Base-by-base conservation (phyloP, 257 asterid species). In the Rauvolfia tetraphylla region DNA sequence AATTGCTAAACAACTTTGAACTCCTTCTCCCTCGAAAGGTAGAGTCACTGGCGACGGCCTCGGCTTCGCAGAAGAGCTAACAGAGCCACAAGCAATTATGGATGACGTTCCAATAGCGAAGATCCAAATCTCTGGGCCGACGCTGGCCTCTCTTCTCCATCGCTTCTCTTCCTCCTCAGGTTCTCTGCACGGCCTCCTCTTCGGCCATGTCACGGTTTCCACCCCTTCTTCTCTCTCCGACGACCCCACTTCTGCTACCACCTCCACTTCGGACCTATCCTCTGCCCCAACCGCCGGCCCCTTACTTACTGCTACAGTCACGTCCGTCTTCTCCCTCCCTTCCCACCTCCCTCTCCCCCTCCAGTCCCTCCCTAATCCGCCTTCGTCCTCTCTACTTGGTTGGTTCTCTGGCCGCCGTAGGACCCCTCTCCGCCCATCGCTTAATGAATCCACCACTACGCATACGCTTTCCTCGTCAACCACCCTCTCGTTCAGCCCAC, bases 261-360 rank as follows among this genome's bases (percentile, higher is more conserved):
- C 65, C 11, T 39, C 73, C 29, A 6, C 72, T 62, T 23, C 27
- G 29, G 59, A 27, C 17, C 8, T 46, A 17, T 48, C 51, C 36
- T 9, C 80, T 18, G 2, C 74, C 22, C 31, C 36, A 15, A 14
- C 18, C 33, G 0, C 44, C 29, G 65, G 44, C 0, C 42, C 75
- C 0, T 42, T 59, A 0, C 65, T 68, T 15, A 38, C 65, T 76
- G 83, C 93, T 75, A 87, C 88, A 81, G 72, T 88, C 87, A 90
- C 96, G 73, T 88, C 92, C 78, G 85, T 89, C 82, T 53, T 90
- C 75, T 85, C 93, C 78, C 80, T 87, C n/a, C 88, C 96, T 59
- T 88, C 90, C 68, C 90, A 86, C 84, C 83, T 89, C 59, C 89
- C 87, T 75, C 91, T 89, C 78, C 88, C 88, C 3, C 72, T 73